Conservation (phyloP, 495 filamentous ascomycete genomes). For the Glonium stellatum region DNA sequence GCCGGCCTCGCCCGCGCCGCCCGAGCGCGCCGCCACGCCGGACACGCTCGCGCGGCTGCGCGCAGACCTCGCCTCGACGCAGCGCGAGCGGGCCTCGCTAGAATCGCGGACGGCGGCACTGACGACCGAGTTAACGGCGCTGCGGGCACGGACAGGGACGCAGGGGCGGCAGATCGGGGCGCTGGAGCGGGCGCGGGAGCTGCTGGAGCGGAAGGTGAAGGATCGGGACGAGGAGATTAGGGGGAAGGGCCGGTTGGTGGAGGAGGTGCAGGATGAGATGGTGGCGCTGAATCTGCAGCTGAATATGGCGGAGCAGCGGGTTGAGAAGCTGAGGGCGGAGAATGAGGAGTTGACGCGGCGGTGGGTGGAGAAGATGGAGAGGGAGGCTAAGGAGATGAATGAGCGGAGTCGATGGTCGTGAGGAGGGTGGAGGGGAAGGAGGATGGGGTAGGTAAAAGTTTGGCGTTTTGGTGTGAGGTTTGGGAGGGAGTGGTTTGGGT, state of each 20-base stretch:
- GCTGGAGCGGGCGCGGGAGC: constrained; percentile 56
- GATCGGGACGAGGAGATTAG: constrained; percentile 81
- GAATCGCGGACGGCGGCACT: constrained; percentile 28
- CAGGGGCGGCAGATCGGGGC: constrained; percentile 50
- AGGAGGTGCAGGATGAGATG: constrained; percentile 88
- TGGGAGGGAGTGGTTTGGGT: too few species aligned
- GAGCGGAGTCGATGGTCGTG: constrained; percentile 36
- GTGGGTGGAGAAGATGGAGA: constrained; percentile 80
- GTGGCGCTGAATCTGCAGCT: constrained; percentile 78
- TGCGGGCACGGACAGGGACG: constrained; percentile 30
- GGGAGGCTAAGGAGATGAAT: constrained; percentile 87
- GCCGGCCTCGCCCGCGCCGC: constrained; percentile 32
- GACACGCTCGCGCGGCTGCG: constrained; percentile 28
- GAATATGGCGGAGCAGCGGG: constrained; percentile 71
- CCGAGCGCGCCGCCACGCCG: constrained; percentile 6
- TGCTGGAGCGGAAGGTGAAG: constrained; percentile 54
- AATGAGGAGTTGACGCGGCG: constrained; percentile 83
- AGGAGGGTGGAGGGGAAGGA: too few species aligned
- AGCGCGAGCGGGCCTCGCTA: constrained; percentile 32
- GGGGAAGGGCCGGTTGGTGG: constrained; percentile 72
- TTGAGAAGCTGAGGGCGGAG: constrained; percentile 62
- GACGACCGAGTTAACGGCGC: constrained; percentile 28
- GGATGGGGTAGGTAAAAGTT: too few species aligned
- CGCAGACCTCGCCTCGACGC: constrained; percentile 34
- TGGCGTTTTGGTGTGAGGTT: too few species aligned